Percentiles rank a stretch among this genome's conserved stretches.
Evolutionary conservation across 495 filamentous ascomycete genomes (phyloP).

Genomic region (Podospora australis): DNA sequence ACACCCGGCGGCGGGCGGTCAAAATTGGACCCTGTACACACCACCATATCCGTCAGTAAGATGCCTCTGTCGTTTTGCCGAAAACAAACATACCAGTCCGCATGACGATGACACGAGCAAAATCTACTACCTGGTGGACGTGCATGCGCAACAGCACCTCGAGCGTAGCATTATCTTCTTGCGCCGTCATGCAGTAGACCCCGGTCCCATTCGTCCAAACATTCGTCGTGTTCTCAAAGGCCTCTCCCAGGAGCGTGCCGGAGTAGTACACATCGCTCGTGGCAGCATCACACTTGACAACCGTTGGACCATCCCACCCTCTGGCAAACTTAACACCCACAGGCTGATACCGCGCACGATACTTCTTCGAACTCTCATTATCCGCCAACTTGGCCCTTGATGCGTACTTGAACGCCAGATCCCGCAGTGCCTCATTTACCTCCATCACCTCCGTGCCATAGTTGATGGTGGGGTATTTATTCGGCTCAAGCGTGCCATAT

Average conservation of each 20-base stretch:
- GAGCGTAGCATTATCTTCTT: constrained; percentile 70
- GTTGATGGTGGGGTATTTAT: constrained; percentile 54
- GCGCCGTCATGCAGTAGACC: constrained; percentile 62
- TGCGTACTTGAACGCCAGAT: constrained; percentile 52
- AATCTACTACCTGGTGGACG: constrained; percentile 52
- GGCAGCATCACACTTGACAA: constrained; percentile 61
- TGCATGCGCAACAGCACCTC: constrained; percentile 60
- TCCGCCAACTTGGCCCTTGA: constrained; percentile 51
- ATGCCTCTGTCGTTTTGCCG: too few relatives aligned
- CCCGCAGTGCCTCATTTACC: constrained; percentile 55
- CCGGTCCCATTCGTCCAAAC: constrained; percentile 63
- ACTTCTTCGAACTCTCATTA: constrained; percentile 43
- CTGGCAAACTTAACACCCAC: constrained; percentile 41
- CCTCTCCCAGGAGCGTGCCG: constrained; percentile 52
- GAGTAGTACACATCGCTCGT: constrained; percentile 70
- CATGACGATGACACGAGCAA: constrained; percentile 64
- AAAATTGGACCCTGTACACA: constrained; percentile 55
- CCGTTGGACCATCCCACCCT: constrained; percentile 46
- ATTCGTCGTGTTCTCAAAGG: constrained; percentile 59
- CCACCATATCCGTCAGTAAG: neutral
- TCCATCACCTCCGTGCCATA: constrained; percentile 79
- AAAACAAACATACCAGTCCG: constrained; percentile 40
- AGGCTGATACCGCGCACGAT: constrained; percentile 51
- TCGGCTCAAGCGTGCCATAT: constrained; percentile 47
- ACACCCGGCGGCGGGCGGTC: constrained; percentile 58